Evolutionary conservation across 768 basidiomycete genomes (phyloP).

Genomic region (Termitomyces sp.): DNA sequence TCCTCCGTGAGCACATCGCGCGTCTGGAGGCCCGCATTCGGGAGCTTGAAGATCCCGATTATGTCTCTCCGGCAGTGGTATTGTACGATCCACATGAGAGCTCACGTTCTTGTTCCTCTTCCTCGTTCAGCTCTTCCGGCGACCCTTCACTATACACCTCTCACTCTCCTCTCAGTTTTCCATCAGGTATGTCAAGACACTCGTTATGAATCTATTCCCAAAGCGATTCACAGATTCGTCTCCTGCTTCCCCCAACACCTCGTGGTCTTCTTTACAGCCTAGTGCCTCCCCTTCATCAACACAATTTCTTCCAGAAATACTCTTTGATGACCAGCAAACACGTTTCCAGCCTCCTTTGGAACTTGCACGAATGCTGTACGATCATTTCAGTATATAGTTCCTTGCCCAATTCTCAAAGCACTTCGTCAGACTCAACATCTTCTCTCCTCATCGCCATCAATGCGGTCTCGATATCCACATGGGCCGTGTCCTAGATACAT

Average conservation of each 20-base stretch:
- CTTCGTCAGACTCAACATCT: constrained; percentile 58
- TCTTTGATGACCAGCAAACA: constrained; percentile 45
- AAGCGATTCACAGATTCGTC: constrained; percentile 26
- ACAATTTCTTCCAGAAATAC: constrained; percentile 38
- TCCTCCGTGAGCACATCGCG: constrained; percentile 71
- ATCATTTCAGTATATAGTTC: constrained; percentile 6
- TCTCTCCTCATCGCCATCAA: constrained; percentile 70
- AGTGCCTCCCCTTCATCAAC: constrained; percentile 47
- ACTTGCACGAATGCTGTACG: constrained; percentile 63
- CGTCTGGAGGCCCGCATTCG: constrained; percentile 66
- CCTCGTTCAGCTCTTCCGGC: constrained; percentile 47
- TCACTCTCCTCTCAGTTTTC: constrained; percentile 46
- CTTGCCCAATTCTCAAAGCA: constrained; percentile 9
- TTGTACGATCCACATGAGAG: constrained; percentile 63
- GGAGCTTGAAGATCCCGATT: constrained; percentile 73
- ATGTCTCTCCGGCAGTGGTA: constrained; percentile 59
- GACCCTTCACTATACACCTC: constrained; percentile 47
- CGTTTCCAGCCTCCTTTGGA: constrained; percentile 49
- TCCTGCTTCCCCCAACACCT: constrained; percentile 43
- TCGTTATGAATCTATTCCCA: background rate
- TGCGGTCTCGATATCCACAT: constrained; percentile 68
- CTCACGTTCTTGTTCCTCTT: constrained; percentile 49
- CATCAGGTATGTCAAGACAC: constrained; percentile 36
- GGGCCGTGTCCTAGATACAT: constrained; percentile 56
- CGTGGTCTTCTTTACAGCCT: constrained; percentile 42